phyloP scores from a whole-genome alignment of 163 green algal genomes.

The Scenedesmus sp. region DNA sequence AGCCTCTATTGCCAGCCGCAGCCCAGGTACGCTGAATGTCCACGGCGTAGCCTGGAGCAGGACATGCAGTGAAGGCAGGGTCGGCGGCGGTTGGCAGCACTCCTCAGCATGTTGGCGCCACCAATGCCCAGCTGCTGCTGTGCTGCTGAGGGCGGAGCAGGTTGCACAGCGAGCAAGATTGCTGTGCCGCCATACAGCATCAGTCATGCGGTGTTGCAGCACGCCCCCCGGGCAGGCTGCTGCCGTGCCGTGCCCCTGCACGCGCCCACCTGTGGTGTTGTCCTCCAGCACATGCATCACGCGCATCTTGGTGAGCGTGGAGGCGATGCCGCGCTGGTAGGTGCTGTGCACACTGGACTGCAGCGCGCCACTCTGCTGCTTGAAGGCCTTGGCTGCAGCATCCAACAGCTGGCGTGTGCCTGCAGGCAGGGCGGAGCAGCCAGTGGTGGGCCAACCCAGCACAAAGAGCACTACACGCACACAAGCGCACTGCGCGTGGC shows the following conservation, averaged over 20 bases:
- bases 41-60: constrained; percentile 65
- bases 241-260: not conserved
- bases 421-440: constrained; percentile 18
- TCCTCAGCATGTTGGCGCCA: not conserved
- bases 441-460: not conserved
- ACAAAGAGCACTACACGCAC: not conserved
- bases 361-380: constrained; percentile 14
- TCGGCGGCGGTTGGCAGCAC: not conserved
- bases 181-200: not conserved
- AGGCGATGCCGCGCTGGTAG: constrained; percentile 70
- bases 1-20: constrained; percentile 70
- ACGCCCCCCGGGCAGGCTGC: not conserved
- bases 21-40: constrained; percentile 66
- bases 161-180: not conserved
- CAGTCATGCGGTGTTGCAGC: not conserved
- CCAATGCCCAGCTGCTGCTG: not conserved
- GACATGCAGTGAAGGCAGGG: too few relatives aligned
- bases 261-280: constrained; percentile 58
- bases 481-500: not conserved
- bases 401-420: constrained; percentile 25
- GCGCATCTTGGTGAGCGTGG: constrained; percentile 54
- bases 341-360: constrained; percentile 53
- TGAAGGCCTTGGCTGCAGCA: constrained; percentile 22
- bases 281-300: constrained; percentile 71
- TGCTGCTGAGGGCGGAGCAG: not conserved